Conservation (phyloP, 2,329 filamentous ascomycete species). For the Penicillium sp. region DNA sequence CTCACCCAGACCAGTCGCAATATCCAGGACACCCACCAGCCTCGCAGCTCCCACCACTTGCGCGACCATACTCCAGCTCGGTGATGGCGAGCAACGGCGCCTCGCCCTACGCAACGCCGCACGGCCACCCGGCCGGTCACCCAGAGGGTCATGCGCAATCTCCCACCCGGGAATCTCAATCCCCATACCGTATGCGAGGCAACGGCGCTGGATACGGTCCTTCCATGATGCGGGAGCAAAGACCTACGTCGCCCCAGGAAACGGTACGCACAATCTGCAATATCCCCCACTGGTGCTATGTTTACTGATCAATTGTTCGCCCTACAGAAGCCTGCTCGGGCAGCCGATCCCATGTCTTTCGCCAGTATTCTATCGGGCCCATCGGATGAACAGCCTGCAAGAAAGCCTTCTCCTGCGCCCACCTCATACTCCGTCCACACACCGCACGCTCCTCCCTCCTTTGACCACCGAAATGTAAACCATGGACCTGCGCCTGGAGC, state of each 20-base stretch:
- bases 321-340: slow-evolving; percentile 67
- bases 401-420: slow-evolving; percentile 51
- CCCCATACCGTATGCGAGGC: slow-evolving; percentile 32
- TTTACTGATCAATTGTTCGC: slow-evolving; percentile 18
- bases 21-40: slow-evolving; percentile 37
- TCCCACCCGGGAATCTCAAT: slow-evolving; percentile 43
- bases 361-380: slow-evolving; percentile 88
- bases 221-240: slow-evolving; percentile 33
- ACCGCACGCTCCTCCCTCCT: slow-evolving; percentile 17
- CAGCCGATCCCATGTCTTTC: slow-evolving; percentile 90
- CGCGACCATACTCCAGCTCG: slow-evolving; percentile 38
- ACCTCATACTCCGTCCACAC: slow-evolving; percentile 20
- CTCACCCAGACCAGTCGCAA: slow-evolving; percentile 37
- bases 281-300: neutral
- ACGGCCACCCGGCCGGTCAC: slow-evolving; percentile 44
- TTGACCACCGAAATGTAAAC: slow-evolving; percentile 17
- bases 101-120: slow-evolving; percentile 41
- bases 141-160: slow-evolving; percentile 43
- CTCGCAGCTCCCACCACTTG: slow-evolving; percentile 34
- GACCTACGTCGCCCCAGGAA: slow-evolving; percentile 41
- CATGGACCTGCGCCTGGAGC: slow-evolving; percentile 27
- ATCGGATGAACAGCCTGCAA: slow-evolving; percentile 59
- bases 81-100: slow-evolving; percentile 38
- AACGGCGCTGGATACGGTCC: slow-evolving; percentile 35
- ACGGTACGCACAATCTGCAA: slow-evolving; percentile 33